Base-by-base conservation (phyloP, 2,329 filamentous ascomycete genomes). In the Aspergillus piperis region DNA sequence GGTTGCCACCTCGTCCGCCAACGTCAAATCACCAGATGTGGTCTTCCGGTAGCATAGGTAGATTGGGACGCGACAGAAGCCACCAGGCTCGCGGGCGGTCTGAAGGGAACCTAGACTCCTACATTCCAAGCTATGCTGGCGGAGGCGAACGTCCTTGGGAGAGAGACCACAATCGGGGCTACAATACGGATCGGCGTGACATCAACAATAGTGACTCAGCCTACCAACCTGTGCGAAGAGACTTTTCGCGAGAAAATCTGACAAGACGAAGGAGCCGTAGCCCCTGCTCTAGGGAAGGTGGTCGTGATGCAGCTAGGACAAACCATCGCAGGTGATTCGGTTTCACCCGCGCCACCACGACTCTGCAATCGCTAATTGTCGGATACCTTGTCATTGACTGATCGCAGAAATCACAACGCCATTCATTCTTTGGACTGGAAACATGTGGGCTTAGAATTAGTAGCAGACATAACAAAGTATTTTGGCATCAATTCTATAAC, bases 1-100 rank as follows among this genome's bases (percentile, higher is more conserved):
- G 73, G 8, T 65, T 78, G 17, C 76, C 76, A 13, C 75, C 75
- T 25, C 76, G 74, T 50, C 76, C 76, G 17, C 75, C 76, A 3
- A 59, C 64, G 4, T 61, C 75, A 49, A 60, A 62, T 36, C 67
- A 73, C 48, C 74, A 72, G 25, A 54, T 67, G 36, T 74, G 72
- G 71, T 63, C 66, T 59, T 60, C 62, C 49, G 59, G 66, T 51
- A 66, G 69, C 57, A 23, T 67, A 6, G 69, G 68, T 47, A 70
- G 73, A 60, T 52, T 64, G 7, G 73, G 73, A 47, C 71, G 74
- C 32, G 74, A 76, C 57, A 70, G 71, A 44, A 63, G 54, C n/a
- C 61, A 67, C 39, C 68, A 66, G 25, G 58, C 60, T 54, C 70
- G 47, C 15, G 65, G 65, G 7, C 65, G 69, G 48, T 60, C 66